Evolutionary conservation across 306 rosid species (phyloP).

Genomic region (Fragaria iinumae): DNA sequence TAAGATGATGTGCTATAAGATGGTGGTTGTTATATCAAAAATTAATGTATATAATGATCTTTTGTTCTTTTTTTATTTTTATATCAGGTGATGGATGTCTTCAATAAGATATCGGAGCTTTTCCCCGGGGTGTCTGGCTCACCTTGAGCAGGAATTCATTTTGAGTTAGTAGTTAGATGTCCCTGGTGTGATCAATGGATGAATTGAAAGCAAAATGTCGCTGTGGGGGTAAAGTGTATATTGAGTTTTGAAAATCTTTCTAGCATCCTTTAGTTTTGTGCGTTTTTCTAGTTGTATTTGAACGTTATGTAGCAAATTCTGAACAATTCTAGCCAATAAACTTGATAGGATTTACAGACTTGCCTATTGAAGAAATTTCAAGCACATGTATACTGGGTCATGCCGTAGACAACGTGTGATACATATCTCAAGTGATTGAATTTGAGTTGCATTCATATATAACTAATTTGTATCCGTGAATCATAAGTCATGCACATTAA

Average conservation of each 20-base stretch:
- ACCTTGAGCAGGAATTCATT: slow-evolving; percentile 37
- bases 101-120: slow-evolving; percentile 90
- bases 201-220: background rate
- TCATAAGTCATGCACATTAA: background rate
- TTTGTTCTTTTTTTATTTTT: background rate
- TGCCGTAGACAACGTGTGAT: background rate
- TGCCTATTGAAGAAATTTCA: background rate
- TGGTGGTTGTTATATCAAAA: background rate
- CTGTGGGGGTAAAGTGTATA: background rate
- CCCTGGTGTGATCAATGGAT: background rate
- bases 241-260: background rate
- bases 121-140: slow-evolving; percentile 85
- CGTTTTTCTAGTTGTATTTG: background rate
- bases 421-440: background rate
- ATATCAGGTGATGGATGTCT: slow-evolving; percentile 86
- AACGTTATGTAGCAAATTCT: background rate
- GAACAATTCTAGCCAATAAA: background rate
- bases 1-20: background rate
- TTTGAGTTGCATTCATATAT: background rate
- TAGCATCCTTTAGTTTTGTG: background rate
- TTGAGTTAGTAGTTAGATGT: background rate
- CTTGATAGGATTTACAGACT: background rate
- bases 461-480: too few relatives aligned
- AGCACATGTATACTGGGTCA: background rate
- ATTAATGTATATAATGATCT: background rate